Percentiles rank a stretch among this genome's conserved stretches.
Evolutionary conservation across 768 basidiomycete genomes (phyloP).

Genomic region (Mycena albidolilacea): DNA sequence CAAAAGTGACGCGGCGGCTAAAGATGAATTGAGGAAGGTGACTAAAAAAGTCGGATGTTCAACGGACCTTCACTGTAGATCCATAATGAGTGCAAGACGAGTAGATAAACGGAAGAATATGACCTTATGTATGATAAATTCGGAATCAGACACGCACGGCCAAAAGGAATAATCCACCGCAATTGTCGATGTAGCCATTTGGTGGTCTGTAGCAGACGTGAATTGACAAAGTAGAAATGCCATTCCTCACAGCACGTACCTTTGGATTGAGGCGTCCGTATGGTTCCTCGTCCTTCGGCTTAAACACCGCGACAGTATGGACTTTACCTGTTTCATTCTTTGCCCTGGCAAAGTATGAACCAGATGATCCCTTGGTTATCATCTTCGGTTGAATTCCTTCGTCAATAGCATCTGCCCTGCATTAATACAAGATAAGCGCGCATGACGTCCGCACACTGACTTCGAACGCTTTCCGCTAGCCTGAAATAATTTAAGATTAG

Average conservation of each 20-base stretch:
- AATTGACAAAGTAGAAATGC: neutral
- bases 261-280: conserved; percentile 93
- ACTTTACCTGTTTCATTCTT: conserved; percentile 78
- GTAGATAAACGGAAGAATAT: neutral
- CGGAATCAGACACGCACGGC: conserved; percentile 89
- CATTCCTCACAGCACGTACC: conserved; percentile 51
- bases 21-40: conserved; percentile 42
- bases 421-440: conserved; percentile 49
- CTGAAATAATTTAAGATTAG: conserved; percentile 24
- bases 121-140: conserved; percentile 63
- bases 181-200: conserved; percentile 94
- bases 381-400: conserved; percentile 92
- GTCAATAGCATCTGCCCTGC: conserved; percentile 69
- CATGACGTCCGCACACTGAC: conserved; percentile 70
- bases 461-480: conserved; percentile 30
- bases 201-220: conserved; percentile 68
- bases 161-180: conserved; percentile 92
- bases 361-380: conserved; percentile 91
- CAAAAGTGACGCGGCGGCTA: conserved; percentile 89
- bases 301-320: conserved; percentile 74
- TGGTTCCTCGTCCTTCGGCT: conserved; percentile 87
- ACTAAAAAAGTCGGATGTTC: neutral
- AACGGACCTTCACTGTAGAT: conserved; percentile 31
- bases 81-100: neutral
- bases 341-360: conserved; percentile 92